Evolutionary conservation across 2,329 filamentous ascomycete species (phyloP), one percentile per base, ranked within the genome.

Genomic region (Penicillium sp.): DNA sequence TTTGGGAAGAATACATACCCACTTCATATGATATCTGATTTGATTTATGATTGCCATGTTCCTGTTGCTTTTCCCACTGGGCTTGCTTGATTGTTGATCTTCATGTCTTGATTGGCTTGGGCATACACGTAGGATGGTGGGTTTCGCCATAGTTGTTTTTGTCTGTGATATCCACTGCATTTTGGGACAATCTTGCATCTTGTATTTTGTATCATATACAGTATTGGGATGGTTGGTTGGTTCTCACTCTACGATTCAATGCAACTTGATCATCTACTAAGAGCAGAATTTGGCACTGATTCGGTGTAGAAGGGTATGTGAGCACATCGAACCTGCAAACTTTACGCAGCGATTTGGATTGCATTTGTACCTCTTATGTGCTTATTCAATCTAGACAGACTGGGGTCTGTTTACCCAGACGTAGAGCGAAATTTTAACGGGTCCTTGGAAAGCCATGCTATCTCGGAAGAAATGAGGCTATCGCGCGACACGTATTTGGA

Each of bases 1-100:
- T n/a, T n/a, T 22, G 58, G 55, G 30, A 55, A 45, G 16, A 33
- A 54, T 42, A 60, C 35, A 57, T 60, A 60, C 58, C 58, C 46
- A 30, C 43, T 52, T 26, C 43, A 52, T 46, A 48, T 57, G 10
- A n/a, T 37, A 37, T 52, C 16, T 43, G 45, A 52, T 22, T 46
- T 11, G 45, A 52, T 22, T 46, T 11, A 46, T 28, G 30, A n/a
- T 4, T 60, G 51, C 22, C 19, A 2, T 48, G 11, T 7, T 25
- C 8, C 8, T 40, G 3, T 37, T 35, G 2, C 10, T 38, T 26
- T 37, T 25, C 30, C 10, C 30, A 33, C 30, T 7, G 4, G 1
- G 25, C 13, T 6, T 28, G 14, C 14, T 11, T 11, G 40, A n/a
- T 26, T 26, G 14, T 28, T 6, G 19, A 22, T 19, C 7, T 33